phyloP scores from a whole-genome alignment of 2,329 filamentous ascomycete genomes.

The Fusarium sp. region DNA sequence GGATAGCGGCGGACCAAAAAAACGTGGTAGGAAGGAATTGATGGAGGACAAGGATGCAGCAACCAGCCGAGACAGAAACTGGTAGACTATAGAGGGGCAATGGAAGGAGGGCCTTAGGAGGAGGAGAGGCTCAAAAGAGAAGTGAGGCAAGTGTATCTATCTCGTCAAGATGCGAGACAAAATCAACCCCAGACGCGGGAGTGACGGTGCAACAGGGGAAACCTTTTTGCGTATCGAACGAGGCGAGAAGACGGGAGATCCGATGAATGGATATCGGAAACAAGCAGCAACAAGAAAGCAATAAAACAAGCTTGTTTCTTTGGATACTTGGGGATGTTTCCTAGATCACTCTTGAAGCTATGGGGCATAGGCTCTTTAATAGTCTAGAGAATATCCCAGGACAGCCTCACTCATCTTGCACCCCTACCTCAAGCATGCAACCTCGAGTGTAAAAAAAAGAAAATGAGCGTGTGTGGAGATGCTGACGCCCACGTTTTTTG shows the following conservation, averaged over 20 bases:
- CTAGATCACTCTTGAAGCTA: background rate
- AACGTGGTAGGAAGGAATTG: conserved; percentile 44
- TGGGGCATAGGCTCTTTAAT: conserved; percentile 39
- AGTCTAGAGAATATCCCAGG: conserved; percentile 14
- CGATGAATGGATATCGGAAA: conserved; percentile 1
- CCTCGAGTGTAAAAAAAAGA: too few species aligned
- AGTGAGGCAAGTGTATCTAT: conserved; percentile 10
- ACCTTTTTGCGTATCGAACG: conserved; percentile 41
- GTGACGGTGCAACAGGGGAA: conserved; percentile 45
- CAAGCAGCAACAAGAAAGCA: conserved; percentile 8
- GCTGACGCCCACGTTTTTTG: conserved; percentile 17
- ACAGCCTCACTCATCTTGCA: conserved; percentile 30
- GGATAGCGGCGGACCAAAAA: conserved; percentile 24
- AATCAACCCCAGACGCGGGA: conserved; percentile 42
- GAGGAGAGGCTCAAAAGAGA: conserved; percentile 25
- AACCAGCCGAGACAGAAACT: conserved; percentile 41
- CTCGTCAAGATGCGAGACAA: conserved; percentile 47
- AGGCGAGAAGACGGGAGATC: conserved; percentile 30
- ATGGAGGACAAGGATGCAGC: conserved; percentile 40
- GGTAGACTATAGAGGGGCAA: too few species aligned
- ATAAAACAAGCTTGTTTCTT: conserved; percentile 7
- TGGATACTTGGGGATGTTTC: background rate
- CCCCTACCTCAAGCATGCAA: background rate
- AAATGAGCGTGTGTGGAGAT: conserved; percentile 27
- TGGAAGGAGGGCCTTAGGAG: conserved; percentile 6